A percentile compares a stretch with the other conserved stretches of the same genome.
These are phyloP conservation scores for Coniella vitis DNA, from an alignment of 2,329 filamentous ascomycete genomes.

Conservation along the genomic window DNA sequence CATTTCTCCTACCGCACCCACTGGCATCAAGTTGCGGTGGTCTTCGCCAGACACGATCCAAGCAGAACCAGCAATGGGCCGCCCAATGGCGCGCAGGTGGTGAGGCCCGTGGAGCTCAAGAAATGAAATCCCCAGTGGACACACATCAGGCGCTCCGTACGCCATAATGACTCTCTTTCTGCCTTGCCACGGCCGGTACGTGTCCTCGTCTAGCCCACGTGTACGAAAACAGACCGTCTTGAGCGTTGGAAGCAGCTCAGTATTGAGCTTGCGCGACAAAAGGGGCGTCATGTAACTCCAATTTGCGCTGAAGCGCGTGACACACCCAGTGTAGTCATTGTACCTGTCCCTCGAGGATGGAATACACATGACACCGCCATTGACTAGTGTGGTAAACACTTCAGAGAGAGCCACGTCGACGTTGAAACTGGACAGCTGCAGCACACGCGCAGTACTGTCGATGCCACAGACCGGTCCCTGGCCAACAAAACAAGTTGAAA, in stretches of 20 bases:
- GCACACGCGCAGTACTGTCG: constrained; percentile 44
- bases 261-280: constrained; percentile 41
- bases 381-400: constrained; percentile 45
- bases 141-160: constrained; percentile 45
- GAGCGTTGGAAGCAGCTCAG: constrained; percentile 30
- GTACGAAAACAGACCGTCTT: constrained; percentile 40
- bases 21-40: constrained; percentile 41
- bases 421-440: constrained; percentile 51
- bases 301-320: constrained; percentile 43
- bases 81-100: constrained; percentile 36
- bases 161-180: constrained; percentile 40
- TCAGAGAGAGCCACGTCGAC: constrained; percentile 49
- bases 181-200: constrained; percentile 39
- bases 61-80: constrained; percentile 42
- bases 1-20: constrained; percentile 36
- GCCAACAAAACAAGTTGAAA: constrained; percentile 46
- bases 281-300: constrained; percentile 52
- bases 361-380: constrained; percentile 54
- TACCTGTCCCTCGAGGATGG: constrained; percentile 43
- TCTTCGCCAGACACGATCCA: constrained; percentile 49
- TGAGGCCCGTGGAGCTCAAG: constrained; percentile 33
- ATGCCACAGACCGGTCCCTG: constrained; percentile 46
- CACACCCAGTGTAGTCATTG: constrained; percentile 42
- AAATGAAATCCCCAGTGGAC: constrained; percentile 44
- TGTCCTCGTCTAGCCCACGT: constrained; percentile 42